These are phyloP conservation scores for Uronychia setigera DNA, from an alignment of 73 alveolate genomes.

Conservation along the genomic window DNA sequence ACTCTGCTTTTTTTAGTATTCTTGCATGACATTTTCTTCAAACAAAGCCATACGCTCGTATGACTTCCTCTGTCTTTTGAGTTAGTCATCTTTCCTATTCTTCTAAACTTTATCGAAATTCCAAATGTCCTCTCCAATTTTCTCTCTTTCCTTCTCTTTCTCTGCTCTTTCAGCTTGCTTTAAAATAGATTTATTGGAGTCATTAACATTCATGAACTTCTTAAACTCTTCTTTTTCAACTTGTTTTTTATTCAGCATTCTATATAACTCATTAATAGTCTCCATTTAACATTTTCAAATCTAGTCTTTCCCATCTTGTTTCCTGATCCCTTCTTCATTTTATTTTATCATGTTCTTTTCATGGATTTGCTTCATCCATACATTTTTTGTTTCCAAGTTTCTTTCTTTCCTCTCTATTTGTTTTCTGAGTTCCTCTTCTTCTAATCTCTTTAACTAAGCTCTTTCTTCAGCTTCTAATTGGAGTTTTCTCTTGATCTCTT, in stretches of 20 bases:
- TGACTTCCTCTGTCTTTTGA: neutral
- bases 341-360: neutral
- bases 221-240: neutral
- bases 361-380: neutral
- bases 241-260: neutral
- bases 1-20: no score
- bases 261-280: neutral
- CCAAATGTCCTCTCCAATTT: neutral
- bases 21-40: neutral
- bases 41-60: neutral
- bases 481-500: neutral
- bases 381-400: neutral
- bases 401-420: neutral
- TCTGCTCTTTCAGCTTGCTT: neutral
- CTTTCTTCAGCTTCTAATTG: neutral
- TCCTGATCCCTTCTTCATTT: neutral
- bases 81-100: neutral
- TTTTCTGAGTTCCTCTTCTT: neutral
- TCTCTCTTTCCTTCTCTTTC: neutral
- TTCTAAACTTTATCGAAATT: neutral
- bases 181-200: no score
- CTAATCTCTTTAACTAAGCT: no score
- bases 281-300: neutral
- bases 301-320: neutral
- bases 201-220: neutral